Percentiles rank a stretch among this genome's conserved stretches.
These are phyloP conservation scores for Clarireedia homoeocarpa DNA, from an alignment of 2,329 filamentous ascomycete species.

Conservation along the genomic window DNA sequence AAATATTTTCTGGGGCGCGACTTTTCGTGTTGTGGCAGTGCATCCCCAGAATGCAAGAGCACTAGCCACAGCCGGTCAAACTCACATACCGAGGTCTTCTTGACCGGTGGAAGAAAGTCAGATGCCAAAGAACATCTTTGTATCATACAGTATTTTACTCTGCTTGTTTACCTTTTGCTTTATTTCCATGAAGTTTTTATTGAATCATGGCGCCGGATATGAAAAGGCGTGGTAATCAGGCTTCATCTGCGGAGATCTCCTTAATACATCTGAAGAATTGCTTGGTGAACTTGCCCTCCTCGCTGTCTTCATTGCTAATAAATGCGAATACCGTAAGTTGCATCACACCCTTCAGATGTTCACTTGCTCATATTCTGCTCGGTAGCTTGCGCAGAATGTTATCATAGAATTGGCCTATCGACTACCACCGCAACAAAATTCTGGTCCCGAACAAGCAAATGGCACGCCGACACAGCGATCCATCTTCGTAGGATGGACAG, in stretches of 20 bases:
- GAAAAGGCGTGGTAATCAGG: slow-evolving; percentile 41
- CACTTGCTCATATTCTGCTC: slow-evolving; percentile 1
- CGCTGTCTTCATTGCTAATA: slow-evolving; percentile 75
- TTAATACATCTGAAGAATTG: slow-evolving; percentile 88
- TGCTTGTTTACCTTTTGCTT: background rate
- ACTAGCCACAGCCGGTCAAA: background rate
- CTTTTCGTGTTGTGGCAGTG: slow-evolving; percentile 6
- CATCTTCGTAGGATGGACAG: slow-evolving; percentile 90
- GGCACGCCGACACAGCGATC: slow-evolving; percentile 51
- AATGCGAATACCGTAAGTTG: slow-evolving; percentile 78
- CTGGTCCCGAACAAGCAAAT: slow-evolving; percentile 36
- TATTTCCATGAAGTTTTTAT: slow-evolving; percentile 3
- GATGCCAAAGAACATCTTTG: background rate
- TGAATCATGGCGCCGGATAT: slow-evolving; percentile 20
- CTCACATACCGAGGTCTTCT: slow-evolving; percentile 4
- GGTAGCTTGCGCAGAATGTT: slow-evolving; percentile 85
- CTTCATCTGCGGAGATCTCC: slow-evolving; percentile 73
- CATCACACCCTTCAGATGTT: background rate
- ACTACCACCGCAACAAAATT: slow-evolving; percentile 40
- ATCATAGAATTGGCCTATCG: slow-evolving; percentile 84
- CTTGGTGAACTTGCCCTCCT: slow-evolving; percentile 82
- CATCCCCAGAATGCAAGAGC: no score
- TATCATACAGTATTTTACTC: background rate
- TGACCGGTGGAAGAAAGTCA: background rate
- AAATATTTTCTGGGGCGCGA: background rate